Evolutionary conservation across 2,329 filamentous ascomycete genomes (phyloP), one percentile per base, ranked within the genome.

Genomic region (Aspergillus unguis): DNA sequence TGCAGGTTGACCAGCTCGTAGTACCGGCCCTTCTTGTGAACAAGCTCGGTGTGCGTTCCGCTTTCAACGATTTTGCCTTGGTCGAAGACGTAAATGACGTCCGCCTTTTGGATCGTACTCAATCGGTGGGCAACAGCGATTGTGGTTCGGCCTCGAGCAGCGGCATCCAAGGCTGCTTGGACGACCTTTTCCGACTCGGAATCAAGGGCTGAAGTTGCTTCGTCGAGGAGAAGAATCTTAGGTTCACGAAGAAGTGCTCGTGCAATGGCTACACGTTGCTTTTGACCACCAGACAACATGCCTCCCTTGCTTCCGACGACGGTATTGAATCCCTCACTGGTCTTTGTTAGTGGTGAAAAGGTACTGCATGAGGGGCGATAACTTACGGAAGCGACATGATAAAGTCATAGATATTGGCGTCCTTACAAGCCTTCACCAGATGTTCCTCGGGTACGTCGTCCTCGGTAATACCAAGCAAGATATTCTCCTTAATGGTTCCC

Each of bases 61-160:
- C 83, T 81, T 76, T 97, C 92, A 1, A 95, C 88, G 40, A 97
- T 83, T 54, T 84, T 81, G 6, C 92, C 94, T 63, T 89, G 85
- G 70, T 96, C 92, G 68, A 97, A 94, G n/a, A 97, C 92, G 60
- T 95, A 96, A 62, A 97, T 97, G 44, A 92, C 76, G 67, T 97
- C 92, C 0, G 92, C 92, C 68, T 94, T 92, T 68, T 96, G 91
- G 55, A 97, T 96, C 0, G 94, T 96, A 65, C 85, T 90, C 5
- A 99, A 76, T 26, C 94, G 81, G 72, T 99, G 92, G 3, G 94
- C 94, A 1, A 99, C 92, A 1, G 92, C 92, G 57, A 99, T 94
- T 0, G 92, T 97, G 5, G 91, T 95, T 47, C 91, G 82, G 41
- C 86, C 90, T 76, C 88, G 87, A 23, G 90, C 86, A 1, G 91